phyloP scores from a whole-genome alignment of 1,284 basidiomycete species.

The Salmacisia buchloeana region DNA sequence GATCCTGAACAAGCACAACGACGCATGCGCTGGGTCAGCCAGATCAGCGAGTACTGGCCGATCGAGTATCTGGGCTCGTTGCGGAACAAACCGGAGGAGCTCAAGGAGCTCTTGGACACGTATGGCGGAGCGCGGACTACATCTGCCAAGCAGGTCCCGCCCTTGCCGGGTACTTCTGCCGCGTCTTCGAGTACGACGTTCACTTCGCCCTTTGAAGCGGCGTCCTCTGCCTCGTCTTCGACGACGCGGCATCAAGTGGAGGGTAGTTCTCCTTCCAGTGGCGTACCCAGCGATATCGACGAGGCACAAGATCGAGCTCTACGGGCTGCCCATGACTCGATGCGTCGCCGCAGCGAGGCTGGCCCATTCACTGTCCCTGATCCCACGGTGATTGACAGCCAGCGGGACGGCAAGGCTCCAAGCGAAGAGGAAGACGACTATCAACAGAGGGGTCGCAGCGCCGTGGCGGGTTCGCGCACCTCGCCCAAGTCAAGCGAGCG shows the following conservation, averaged over 20 bases:
- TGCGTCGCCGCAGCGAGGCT: not conserved
- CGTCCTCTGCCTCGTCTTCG: not conserved
- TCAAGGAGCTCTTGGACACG: slow-evolving; percentile 55
- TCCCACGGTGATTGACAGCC: not conserved
- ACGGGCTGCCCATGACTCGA: slow-evolving; percentile 1
- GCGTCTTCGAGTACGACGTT: too few relatives aligned
- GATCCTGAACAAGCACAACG: slow-evolving; percentile 8
- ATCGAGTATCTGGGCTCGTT: slow-evolving; percentile 70
- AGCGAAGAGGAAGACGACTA: not conserved
- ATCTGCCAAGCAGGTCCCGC: too few relatives aligned
- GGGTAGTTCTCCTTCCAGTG: not conserved
- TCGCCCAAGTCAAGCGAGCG: slow-evolving; percentile 10
- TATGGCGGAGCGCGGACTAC: slow-evolving; percentile 14
- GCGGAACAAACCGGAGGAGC: slow-evolving; percentile 59
- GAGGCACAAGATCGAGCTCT: slow-evolving; percentile 3
- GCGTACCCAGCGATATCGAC: not conserved
- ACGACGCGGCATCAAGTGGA: too few relatives aligned
- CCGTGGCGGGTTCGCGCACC: too few relatives aligned
- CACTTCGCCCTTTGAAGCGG: not conserved
- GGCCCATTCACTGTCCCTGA: not conserved
- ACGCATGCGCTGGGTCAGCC: slow-evolving; percentile 53
- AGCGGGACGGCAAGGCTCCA: not conserved
- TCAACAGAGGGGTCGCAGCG: too few relatives aligned
- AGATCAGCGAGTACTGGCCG: slow-evolving; percentile 71
- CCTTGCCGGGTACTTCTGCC: too few relatives aligned